phyloP scores from a whole-genome alignment of 345 rosid genomes.

The Ricinus communis region DNA sequence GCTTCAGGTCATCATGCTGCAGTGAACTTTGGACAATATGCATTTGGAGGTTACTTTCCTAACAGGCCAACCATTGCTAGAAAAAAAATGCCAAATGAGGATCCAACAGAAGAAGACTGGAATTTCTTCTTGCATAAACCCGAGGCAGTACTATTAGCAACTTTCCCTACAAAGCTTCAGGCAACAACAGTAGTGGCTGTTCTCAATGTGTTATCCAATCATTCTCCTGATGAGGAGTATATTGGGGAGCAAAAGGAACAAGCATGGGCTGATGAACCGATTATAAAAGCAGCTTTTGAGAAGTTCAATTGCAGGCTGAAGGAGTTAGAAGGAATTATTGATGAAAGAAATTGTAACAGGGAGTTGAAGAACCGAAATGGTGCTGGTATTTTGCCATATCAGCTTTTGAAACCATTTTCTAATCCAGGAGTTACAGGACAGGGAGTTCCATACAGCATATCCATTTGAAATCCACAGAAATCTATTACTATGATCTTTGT shows the following conservation, averaged over 20 bases:
- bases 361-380: conserved; percentile 26
- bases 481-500: no score
- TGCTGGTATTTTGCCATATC: conserved; percentile 27
- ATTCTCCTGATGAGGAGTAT: conserved; percentile 36
- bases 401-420: conserved; percentile 31
- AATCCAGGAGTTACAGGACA: conserved; percentile 27
- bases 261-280: conserved; percentile 26
- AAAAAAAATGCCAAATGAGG: conserved; percentile 44
- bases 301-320: conserved; percentile 23
- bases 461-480: conserved; percentile 10
- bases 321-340: conserved; percentile 26
- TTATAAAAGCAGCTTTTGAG: conserved; percentile 31
- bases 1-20: conserved; percentile 54
- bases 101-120: conserved; percentile 34
- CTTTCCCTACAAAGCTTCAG: conserved; percentile 50
- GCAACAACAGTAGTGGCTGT: conserved; percentile 38
- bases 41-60: conserved; percentile 48
- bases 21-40: conserved; percentile 56
- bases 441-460: conserved; percentile 32
- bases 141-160: conserved; percentile 26
- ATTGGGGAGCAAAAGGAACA: conserved; percentile 24
- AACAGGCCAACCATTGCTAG: conserved; percentile 50
- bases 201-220: conserved; percentile 18
- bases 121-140: conserved; percentile 39
- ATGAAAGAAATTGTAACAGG: conserved; percentile 20